Conservation (phyloP, 106 monocot genomes). For the Amphibolis antarctica region DNA sequence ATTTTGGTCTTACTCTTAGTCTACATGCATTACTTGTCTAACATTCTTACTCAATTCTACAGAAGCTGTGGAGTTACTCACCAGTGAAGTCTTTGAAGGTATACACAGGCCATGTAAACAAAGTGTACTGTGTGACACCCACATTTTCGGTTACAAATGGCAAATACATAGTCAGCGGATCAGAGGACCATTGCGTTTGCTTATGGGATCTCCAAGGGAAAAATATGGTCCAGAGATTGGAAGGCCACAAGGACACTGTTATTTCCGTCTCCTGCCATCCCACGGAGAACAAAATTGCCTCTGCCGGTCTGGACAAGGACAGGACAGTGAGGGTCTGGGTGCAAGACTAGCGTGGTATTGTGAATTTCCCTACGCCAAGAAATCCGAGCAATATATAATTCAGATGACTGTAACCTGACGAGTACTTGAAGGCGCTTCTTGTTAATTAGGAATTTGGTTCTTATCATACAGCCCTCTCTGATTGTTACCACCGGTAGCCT, state of each 20-base stretch:
- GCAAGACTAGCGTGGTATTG: constrained; percentile 24
- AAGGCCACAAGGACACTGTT: constrained; percentile 77
- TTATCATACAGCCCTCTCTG: too few species aligned
- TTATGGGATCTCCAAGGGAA: constrained; percentile 93
- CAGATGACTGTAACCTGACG: too few species aligned
- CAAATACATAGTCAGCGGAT: constrained; percentile 86
- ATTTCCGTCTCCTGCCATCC: constrained; percentile 93
- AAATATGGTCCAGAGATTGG: constrained; percentile 76
- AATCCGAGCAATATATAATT: too few species aligned
- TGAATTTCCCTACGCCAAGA: too few species aligned
- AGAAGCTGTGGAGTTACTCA: constrained; percentile 78
- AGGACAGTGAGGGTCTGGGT: constrained; percentile 71
- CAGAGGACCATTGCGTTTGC: constrained; percentile 78
- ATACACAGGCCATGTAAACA: constrained; percentile 83
- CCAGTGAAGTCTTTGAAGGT: constrained; percentile 61
- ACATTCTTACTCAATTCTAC: constrained; percentile 15
- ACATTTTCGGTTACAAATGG: constrained; percentile 89
- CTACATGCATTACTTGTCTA: not conserved
- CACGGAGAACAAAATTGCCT: constrained; percentile 66
- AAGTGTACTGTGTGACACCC: constrained; percentile 57
- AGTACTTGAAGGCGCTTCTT: too few species aligned
- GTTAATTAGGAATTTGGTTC: too few species aligned
- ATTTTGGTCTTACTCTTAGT: too few species aligned
- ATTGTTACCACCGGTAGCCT: too few species aligned
- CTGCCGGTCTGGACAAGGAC: constrained; percentile 70